Percentiles rank a stretch among this genome's conserved stretches.
Conservation (phyloP, 345 rosid species). For the Lepidium sativum region DNA sequence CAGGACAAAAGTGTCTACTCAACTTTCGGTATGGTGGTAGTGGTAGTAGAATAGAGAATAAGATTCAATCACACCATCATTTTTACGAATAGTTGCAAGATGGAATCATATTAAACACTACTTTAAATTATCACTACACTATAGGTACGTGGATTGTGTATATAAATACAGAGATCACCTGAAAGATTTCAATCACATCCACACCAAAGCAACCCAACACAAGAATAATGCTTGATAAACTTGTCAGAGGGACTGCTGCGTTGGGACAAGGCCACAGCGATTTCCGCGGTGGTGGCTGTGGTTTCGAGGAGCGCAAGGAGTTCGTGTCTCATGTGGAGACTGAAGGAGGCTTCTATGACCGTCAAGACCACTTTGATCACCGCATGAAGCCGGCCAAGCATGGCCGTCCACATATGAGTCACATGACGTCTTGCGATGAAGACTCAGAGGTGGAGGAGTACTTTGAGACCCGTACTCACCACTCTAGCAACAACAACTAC, state of each 20-base stretch:
- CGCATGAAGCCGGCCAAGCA: slow-evolving; percentile 14
- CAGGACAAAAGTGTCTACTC: slow-evolving; percentile 18
- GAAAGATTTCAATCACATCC: neutral
- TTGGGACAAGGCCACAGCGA: neutral
- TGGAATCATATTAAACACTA: neutral
- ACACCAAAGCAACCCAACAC: slow-evolving; percentile 2
- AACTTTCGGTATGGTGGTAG: slow-evolving; percentile 27
- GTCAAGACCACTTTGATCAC: neutral
- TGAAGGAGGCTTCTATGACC: slow-evolving; percentile 12
- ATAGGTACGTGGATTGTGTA: neutral
- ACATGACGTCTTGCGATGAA: slow-evolving; percentile 11
- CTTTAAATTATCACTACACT: neutral
- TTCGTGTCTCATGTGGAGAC: slow-evolving; percentile 9
- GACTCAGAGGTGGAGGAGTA: slow-evolving; percentile 18
- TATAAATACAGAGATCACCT: slow-evolving; percentile 1
- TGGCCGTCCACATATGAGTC: slow-evolving; percentile 22
- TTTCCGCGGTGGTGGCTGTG: neutral
- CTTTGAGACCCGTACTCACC: slow-evolving; percentile 2
- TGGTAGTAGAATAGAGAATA: slow-evolving; percentile 17
- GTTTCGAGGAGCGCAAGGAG: slow-evolving; percentile 18
- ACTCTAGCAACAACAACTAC: neutral
- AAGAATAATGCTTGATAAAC: slow-evolving; percentile 17
- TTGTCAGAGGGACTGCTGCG: neutral
- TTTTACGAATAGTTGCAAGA: neutral
- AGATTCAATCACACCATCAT: slow-evolving; percentile 11